Conservation (phyloP, 768 basidiomycete species). For the Scleroderma citrinum region DNA sequence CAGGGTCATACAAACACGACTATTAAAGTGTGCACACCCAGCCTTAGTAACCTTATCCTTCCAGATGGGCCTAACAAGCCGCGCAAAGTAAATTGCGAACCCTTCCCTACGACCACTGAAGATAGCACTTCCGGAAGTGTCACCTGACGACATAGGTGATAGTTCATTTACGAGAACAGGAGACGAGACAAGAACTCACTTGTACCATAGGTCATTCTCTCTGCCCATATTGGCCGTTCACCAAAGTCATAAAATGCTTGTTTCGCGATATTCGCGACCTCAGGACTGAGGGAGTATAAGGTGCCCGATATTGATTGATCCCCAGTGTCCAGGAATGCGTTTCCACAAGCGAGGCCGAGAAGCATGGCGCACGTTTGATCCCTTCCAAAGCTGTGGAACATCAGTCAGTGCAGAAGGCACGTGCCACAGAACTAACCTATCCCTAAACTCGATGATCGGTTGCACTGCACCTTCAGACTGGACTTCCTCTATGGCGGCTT, state of each 20-base stretch:
- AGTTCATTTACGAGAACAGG: not conserved
- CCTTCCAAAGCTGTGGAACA: constrained; percentile 66
- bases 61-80: constrained; percentile 86
- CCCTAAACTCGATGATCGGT: constrained; percentile 77
- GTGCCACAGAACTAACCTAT: constrained; percentile 46
- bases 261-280: constrained; percentile 67
- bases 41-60: constrained; percentile 65
- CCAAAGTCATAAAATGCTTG: constrained; percentile 85
- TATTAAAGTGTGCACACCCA: constrained; percentile 38
- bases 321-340: constrained; percentile 66
- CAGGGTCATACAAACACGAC: not conserved
- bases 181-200: constrained; percentile 34
- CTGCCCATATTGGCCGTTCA: constrained; percentile 77
- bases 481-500: constrained; percentile 74
- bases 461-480: constrained; percentile 72
- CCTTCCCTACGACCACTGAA: constrained; percentile 90
- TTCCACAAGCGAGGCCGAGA: constrained; percentile 78
- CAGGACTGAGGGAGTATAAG: constrained; percentile 49
- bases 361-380: constrained; percentile 93
- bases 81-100: constrained; percentile 78
- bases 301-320: constrained; percentile 41
- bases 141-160: constrained; percentile 34
- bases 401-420: constrained; percentile 1
- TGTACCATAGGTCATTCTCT: constrained; percentile 70
- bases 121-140: constrained; percentile 64